phyloP scores from a whole-genome alignment of 352 stramenopile genomes.

The Globisporangium cystogenes region DNA sequence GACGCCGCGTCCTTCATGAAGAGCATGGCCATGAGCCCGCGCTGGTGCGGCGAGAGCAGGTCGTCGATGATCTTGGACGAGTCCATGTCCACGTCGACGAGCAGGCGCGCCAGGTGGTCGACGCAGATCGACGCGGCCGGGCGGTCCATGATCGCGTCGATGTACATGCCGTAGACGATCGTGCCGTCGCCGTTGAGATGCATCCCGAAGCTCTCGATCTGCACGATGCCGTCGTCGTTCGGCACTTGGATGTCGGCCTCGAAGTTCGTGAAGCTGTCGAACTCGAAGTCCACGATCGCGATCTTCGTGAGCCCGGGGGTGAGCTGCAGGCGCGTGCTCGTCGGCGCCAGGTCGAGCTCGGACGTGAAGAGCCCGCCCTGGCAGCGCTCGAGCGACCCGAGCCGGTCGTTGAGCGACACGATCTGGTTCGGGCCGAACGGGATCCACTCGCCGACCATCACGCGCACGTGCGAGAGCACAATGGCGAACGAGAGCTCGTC shows the following conservation, averaged over 20 bases:
- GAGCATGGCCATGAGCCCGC: conserved; percentile 91
- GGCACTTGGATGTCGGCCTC: conserved; percentile 97
- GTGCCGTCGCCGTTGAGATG: conserved; percentile 74
- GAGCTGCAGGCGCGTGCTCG: conserved; percentile 74
- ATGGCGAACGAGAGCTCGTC: conserved; percentile 96
- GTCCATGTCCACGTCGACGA: conserved; percentile 95
- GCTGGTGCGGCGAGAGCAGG: conserved; percentile 93
- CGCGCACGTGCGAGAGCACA: conserved; percentile 93
- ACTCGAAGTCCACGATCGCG: conserved; percentile 97
- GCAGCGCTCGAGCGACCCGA: conserved; percentile 94
- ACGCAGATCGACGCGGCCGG: conserved; percentile 96
- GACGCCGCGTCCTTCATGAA: conserved; percentile 94
- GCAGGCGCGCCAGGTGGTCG: conserved; percentile 93
- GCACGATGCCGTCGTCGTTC: conserved; percentile 90
- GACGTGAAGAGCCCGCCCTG: conserved; percentile 97
- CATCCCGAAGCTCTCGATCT: conserved; percentile 97
- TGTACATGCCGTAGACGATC: conserved; percentile 85
- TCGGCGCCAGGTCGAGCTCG: conserved; percentile 85
- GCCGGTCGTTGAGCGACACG: conserved; percentile 95
- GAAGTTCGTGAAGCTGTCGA: conserved; percentile 97
- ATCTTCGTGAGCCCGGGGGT: conserved; percentile 93
- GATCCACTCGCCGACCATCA: conserved; percentile 98
- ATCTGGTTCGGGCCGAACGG: conserved; percentile 98
- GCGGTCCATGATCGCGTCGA: conserved; percentile 96
- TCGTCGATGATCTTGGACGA: conserved; percentile 96